These are phyloP conservation scores for Xylaria acuta DNA, from an alignment of 495 filamentous ascomycete genomes.

Conservation along the genomic window DNA sequence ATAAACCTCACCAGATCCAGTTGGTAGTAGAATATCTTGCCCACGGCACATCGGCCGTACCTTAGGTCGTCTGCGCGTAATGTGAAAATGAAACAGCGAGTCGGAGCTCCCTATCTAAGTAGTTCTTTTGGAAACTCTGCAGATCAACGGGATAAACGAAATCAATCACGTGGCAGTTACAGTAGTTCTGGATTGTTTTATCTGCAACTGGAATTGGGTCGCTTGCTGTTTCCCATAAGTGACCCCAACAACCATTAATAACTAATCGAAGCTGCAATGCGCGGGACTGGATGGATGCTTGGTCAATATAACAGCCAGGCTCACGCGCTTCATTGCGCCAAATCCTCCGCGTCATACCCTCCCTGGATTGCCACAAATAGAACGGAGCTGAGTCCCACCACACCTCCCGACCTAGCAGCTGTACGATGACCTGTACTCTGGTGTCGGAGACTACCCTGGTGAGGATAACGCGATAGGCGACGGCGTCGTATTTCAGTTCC, in stretches of 20 bases:
- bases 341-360: conserved; percentile 25
- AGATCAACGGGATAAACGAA: conserved; percentile 18
- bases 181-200: conserved; percentile 16
- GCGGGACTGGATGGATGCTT: conserved; percentile 15
- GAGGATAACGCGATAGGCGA: conserved; percentile 23
- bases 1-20: conserved; percentile 32
- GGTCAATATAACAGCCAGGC: conserved; percentile 13
- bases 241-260: conserved; percentile 16
- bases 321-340: conserved; percentile 20
- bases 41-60: background rate
- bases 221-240: conserved; percentile 15
- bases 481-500: background rate
- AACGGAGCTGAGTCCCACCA: conserved; percentile 27
- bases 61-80: background rate
- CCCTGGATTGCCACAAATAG: conserved; percentile 30
- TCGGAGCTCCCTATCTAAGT: background rate
- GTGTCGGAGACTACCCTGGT: conserved; percentile 2
- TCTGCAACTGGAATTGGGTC: conserved; percentile 16
- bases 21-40: background rate
- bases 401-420: conserved; percentile 8
- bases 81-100: background rate
- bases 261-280: conserved; percentile 23
- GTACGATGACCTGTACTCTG: conserved; percentile 3
- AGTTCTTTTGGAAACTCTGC: background rate
- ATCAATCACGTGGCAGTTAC: conserved; percentile 22